Evolutionary conservation across 441 rosid species (phyloP).

Genomic region (Metrosideros polymorpha): DNA sequence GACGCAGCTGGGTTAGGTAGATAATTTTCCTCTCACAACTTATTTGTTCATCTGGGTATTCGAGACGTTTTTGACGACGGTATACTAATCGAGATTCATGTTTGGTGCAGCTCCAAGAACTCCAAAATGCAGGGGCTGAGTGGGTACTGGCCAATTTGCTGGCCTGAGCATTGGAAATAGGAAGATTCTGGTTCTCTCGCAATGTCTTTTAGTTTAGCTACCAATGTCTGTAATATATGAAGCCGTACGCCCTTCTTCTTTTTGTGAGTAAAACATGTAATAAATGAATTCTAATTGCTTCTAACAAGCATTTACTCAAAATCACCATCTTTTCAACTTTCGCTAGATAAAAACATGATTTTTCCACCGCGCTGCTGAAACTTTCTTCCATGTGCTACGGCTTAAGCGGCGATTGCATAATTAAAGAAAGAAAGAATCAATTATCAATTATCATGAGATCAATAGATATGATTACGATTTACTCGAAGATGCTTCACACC

Average conservation of each 20-base stretch:
- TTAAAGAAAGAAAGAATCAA: not conserved
- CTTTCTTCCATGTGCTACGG: not conserved
- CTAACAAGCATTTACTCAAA: not conserved
- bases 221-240: not conserved
- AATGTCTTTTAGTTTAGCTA: not conserved
- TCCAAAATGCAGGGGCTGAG: not conserved
- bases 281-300: not conserved
- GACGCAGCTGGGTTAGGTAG: conserved; percentile 13
- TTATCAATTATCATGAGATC: not conserved
- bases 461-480: not conserved
- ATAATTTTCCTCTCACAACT: not conserved
- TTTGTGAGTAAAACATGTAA: not conserved
- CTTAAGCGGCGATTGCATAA: not conserved
- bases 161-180: not conserved
- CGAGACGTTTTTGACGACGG: not conserved
- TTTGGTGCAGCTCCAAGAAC: conserved; percentile 1
- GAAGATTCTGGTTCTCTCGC: not conserved
- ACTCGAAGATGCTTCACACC: not conserved
- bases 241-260: not conserved
- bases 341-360: not conserved
- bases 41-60: not conserved
- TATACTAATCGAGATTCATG: not conserved
- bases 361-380: not conserved
- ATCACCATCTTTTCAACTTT: not conserved
- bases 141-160: not conserved